Base-by-base conservation (phyloP, 2,329 filamentous ascomycete genomes). In the Venturia asperata region DNA sequence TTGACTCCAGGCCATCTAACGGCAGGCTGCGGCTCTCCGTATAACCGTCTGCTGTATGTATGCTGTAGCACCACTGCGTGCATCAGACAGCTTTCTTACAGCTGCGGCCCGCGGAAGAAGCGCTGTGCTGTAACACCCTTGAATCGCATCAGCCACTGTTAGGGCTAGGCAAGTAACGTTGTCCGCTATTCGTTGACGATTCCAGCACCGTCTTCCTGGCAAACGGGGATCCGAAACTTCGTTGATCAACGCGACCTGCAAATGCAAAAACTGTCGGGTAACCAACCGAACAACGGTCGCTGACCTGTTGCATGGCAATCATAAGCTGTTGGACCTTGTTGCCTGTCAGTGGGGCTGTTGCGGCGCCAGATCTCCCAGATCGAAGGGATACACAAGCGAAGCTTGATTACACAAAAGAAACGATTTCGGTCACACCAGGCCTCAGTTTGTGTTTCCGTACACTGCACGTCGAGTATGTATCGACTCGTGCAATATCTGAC, bases 21-120 rank as follows among this genome's bases (percentile, higher is more conserved):
- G 49, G 24, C 24, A 37, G 5, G 52, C 37, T 58, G 52, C 52
- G 52, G 52, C 52, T 58, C 52, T 56, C 52, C 30, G 52, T 37
- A 37, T 10, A 21, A 47, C 45, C 45, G 30, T n/a, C n/a, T n/a
- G n/a, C n/a, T n/a, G n/a, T n/a, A n/a, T n/a, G n/a, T n/a, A n/a
- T 34, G 30, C 30, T 7, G n/a, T 49, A 49, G n/a, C 45, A 56
- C 49, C 4, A 30, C 21, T n/a, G 27, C 1, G 15, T 56, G 49
- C 6, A 19, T 34, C 27, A n/a, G 52, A 56, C 52, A 19, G 27
- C 2, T 17, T 56, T 56, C 27, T 56, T 37, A 56, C 27, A 34
- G 24, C 6, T 27, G 9, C 47, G 15, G 49, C 9, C 49, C 5
- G 49, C 52, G 52, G 52, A n/a, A 37, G 9, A 37, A 17, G 52